Percentiles rank a stretch among this genome's conserved stretches.
Evolutionary conservation across 106 monocot genomes (phyloP).

Genomic region (Dendrobium catenatum): DNA sequence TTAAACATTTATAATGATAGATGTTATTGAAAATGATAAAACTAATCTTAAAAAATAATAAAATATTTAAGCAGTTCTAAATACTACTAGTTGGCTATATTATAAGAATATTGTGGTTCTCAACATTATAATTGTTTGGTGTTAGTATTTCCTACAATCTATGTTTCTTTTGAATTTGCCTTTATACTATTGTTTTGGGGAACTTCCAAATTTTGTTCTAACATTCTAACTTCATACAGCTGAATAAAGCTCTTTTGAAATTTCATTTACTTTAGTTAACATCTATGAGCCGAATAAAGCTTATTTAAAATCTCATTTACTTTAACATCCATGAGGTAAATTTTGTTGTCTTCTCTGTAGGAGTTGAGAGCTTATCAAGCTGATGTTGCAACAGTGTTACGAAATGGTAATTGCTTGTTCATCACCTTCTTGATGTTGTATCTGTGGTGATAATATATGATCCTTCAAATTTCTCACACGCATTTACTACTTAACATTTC

Average conservation of each 20-base stretch:
- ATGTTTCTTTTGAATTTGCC: too few species aligned
- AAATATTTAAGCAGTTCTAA: too few species aligned
- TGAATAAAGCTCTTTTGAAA: constrained; percentile 5
- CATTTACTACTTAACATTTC: not conserved
- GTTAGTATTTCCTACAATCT: not conserved
- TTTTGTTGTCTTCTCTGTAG: constrained; percentile 24
- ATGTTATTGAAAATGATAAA: too few species aligned
- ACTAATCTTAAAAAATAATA: too few species aligned
- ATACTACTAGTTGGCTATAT: too few species aligned
- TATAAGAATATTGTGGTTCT: not conserved
- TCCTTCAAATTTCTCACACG: not conserved
- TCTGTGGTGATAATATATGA: not conserved
- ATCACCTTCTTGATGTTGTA: not conserved
- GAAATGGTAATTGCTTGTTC: constrained; percentile 63
- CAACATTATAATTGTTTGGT: not conserved
- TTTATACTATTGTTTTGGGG: not conserved
- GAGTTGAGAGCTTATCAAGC: constrained; percentile 95
- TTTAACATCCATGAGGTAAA: not conserved
- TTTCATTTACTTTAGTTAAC: not conserved
- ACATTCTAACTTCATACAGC: not conserved
- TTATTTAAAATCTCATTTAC: not conserved
- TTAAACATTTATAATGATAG: too few species aligned
- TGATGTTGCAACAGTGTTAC: constrained; percentile 95
- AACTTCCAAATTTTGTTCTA: not conserved
- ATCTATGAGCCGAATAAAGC: not conserved